Conservation (phyloP, 495 filamentous ascomycete species). For the Evansstolkia leycettana region DNA sequence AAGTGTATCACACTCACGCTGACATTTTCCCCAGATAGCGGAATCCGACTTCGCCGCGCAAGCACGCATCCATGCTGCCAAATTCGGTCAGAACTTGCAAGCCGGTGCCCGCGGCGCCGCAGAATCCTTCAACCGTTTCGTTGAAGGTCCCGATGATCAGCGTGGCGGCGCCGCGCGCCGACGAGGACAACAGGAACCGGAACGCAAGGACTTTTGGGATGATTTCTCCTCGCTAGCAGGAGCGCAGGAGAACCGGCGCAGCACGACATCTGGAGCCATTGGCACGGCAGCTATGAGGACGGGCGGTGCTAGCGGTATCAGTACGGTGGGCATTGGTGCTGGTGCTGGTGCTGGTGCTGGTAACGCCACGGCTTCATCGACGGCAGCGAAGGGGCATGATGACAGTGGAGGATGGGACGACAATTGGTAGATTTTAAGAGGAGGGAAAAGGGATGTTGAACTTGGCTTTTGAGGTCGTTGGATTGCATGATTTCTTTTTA, state of each 20-base stretch:
- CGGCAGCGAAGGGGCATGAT: not conserved
- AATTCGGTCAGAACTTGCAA: constrained; percentile 51
- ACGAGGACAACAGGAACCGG: constrained; percentile 42
- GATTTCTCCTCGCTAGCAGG: constrained; percentile 50
- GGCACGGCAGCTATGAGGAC: constrained; percentile 60
- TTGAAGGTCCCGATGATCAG: constrained; percentile 48
- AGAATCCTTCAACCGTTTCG: constrained; percentile 69
- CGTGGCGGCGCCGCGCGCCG: constrained; percentile 4
- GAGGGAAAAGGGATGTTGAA: too few species aligned
- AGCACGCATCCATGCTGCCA: constrained; percentile 57
- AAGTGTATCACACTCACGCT: constrained; percentile 1
- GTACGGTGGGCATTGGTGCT: not conserved
- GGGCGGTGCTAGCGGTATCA: not conserved
- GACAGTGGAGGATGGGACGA: constrained; percentile 1
- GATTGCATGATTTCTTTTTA: too few species aligned
- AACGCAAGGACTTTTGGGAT: constrained; percentile 89
- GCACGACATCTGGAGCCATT: constrained; percentile 36
- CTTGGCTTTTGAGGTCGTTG: too few species aligned
- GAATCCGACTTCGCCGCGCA: constrained; percentile 83
- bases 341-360: constrained; percentile 7
- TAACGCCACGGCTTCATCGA: constrained; percentile 10
- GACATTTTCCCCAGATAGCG: constrained; percentile 40
- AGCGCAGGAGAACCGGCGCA: constrained; percentile 33
- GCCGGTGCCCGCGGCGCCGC: constrained; percentile 57
- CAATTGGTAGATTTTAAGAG: constrained; percentile 3